Conservation (phyloP, 305 asterid genomes). For the Solanum hybrid region DNA sequence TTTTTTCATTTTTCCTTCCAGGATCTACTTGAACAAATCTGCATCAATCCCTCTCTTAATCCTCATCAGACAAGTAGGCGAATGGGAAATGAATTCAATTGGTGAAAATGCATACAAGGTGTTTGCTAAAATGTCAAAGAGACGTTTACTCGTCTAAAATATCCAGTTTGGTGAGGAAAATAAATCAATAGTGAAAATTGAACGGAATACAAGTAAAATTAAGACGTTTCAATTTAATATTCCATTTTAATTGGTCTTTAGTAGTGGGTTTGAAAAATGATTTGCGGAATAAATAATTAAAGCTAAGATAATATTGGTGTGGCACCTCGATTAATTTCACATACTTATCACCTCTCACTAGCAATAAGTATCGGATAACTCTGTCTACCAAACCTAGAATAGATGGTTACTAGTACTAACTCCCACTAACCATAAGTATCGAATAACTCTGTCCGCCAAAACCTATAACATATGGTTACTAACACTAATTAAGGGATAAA, state of each 20-base stretch:
- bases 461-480: too few relatives aligned
- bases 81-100: slow-evolving; percentile 17
- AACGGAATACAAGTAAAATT: not conserved
- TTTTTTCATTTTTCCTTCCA: not conserved
- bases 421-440: too few relatives aligned
- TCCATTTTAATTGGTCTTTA: not conserved
- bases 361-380: too few relatives aligned
- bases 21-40: not conserved
- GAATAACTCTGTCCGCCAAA: too few relatives aligned
- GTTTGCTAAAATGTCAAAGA: slow-evolving; percentile 45
- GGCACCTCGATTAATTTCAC: too few relatives aligned
- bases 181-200: not conserved
- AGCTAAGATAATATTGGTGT: too few relatives aligned
- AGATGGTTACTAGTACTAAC: too few relatives aligned
- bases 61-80: not conserved
- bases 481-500: too few relatives aligned
- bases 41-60: not conserved
- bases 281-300: not conserved
- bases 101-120: slow-evolving; percentile 34
- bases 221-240: not conserved
- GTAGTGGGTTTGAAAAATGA: not conserved
- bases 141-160: slow-evolving; percentile 16
- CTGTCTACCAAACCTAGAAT: too few relatives aligned
- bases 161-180: not conserved
- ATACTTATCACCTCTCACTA: too few relatives aligned